Percentiles rank a stretch among this genome's conserved stretches.
These are phyloP conservation scores for sunflower (Helianthus annuus) DNA, from an alignment of 129 eudicot species.

Conservation along the genomic window HanXRQr2.0-SUNRISE NC_035436.2:158171811-158172310, in stretches of 20 bases:
- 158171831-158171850: too few relatives aligned
- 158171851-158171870: too few relatives aligned
- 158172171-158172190: not conserved
- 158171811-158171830: too few relatives aligned
- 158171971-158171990: not conserved
- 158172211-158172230: slow-evolving; percentile 52
- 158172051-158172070: slow-evolving; percentile 75
- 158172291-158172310: not conserved
- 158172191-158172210: not conserved
- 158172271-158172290: slow-evolving; percentile 36
- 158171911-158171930: not conserved
- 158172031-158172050: slow-evolving; percentile 98
- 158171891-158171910: too few relatives aligned
- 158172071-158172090: slow-evolving; percentile 82
- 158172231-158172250: slow-evolving; percentile 61
- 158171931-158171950: not conserved
- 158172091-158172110: slow-evolving; percentile 60
- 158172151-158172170: not conserved
- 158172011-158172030: slow-evolving; percentile 60
- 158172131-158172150: slow-evolving; percentile 94
- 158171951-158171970: not conserved
- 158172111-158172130: slow-evolving; percentile 40
- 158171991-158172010: not conserved
- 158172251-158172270: too few relatives aligned
- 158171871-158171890: too few relatives aligned